Conservation (phyloP, 148 eudicot genomes). For the Nepenthes mirabilis region DNA sequence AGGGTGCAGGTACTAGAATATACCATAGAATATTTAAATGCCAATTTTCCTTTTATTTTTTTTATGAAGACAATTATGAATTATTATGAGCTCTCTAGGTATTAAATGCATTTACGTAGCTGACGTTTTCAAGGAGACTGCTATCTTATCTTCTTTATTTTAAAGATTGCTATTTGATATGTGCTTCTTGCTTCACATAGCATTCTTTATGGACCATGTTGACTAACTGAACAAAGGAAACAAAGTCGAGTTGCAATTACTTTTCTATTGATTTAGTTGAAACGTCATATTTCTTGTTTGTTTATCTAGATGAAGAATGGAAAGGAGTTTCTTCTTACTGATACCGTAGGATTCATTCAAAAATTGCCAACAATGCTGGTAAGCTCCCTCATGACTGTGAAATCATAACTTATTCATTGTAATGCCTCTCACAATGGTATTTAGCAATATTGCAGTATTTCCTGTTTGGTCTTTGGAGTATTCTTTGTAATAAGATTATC, state of each 20-base stretch:
- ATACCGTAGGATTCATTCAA: constrained; percentile 96
- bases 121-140: too few relatives aligned
- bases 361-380: constrained; percentile 86
- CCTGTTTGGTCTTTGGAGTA: too few relatives aligned
- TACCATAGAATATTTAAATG: neutral
- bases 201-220: too few relatives aligned
- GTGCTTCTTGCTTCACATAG: too few relatives aligned
- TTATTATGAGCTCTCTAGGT: too few relatives aligned
- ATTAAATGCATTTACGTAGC: too few relatives aligned
- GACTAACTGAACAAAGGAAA: neutral
- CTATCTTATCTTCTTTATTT: too few relatives aligned
- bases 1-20: constrained; percentile 72
- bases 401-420: too few relatives aligned
- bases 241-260: neutral
- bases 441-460: too few relatives aligned
- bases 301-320: constrained; percentile 63
- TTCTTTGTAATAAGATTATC: too few relatives aligned
- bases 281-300: neutral
- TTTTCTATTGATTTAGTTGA: neutral
- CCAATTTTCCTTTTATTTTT: neutral
- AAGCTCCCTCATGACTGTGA: constrained; percentile 9
- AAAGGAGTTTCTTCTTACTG: constrained; percentile 81
- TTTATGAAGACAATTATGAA: neutral
- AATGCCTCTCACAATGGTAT: too few relatives aligned
- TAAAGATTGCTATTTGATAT: too few relatives aligned